Evolutionary conservation across 176 grass and related monocot genomes (phyloP).

Genomic region (Puccinellia tenuiflora): DNA sequence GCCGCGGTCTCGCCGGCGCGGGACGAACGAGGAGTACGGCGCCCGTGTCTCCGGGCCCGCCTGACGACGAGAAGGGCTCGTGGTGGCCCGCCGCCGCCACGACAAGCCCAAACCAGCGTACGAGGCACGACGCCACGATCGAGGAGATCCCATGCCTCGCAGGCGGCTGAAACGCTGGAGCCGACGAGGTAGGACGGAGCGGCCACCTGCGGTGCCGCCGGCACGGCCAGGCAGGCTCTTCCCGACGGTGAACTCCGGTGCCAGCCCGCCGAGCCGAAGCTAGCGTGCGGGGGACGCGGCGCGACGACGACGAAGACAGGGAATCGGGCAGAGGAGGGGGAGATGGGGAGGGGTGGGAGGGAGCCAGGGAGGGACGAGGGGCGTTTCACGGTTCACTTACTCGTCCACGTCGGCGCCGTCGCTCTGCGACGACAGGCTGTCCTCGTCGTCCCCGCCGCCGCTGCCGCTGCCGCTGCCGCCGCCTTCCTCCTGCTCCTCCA

Average conservation of each 20-base stretch:
- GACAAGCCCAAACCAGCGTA: background rate
- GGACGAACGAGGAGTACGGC: background rate
- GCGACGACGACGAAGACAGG: constrained; percentile 1
- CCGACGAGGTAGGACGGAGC: constrained; percentile 9
- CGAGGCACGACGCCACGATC: constrained; percentile 7
- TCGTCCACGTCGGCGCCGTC: constrained; percentile 43
- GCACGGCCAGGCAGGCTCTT: background rate
- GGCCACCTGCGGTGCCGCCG: background rate
- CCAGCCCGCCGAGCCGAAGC: background rate
- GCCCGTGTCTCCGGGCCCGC: too few relatives aligned
- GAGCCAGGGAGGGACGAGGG: background rate
- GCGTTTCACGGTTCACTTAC: constrained; percentile 17
- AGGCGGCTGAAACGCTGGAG: background rate
- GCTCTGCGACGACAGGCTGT: constrained; percentile 35
- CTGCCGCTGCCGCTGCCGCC: background rate
- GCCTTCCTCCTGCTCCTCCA: background rate
- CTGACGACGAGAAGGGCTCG: constrained; percentile 2
- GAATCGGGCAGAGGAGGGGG: constrained; percentile 33
- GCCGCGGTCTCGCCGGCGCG: background rate
- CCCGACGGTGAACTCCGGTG: background rate
- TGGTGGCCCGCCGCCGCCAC: background rate
- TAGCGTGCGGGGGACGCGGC: constrained; percentile 14
- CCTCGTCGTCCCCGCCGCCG: constrained; percentile 16
- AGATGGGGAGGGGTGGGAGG: background rate
- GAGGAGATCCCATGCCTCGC: constrained; percentile 32